Evolutionary conservation across 1,139 yeast species (phyloP).

Genomic region (Candida sp.): DNA sequence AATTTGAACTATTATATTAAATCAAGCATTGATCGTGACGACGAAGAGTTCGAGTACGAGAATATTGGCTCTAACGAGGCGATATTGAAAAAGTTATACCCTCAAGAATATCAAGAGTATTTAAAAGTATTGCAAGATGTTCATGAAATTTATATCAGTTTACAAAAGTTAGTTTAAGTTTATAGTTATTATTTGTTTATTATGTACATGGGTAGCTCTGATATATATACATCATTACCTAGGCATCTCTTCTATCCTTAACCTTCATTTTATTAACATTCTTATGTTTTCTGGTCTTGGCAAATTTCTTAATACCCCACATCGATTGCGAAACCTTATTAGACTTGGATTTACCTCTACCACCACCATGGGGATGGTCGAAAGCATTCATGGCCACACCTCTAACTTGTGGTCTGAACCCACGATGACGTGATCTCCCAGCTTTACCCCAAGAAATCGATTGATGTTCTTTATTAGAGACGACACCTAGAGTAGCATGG

Average conservation of each 20-base stretch:
- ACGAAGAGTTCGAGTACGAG: background rate
- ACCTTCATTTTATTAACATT: constrained; percentile 80
- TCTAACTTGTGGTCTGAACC: constrained; percentile 93
- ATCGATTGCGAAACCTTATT: constrained; percentile 92
- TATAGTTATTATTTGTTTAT: background rate
- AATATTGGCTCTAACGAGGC: background rate
- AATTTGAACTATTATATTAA: background rate
- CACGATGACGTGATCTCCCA: constrained; percentile 90
- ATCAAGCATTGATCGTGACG: background rate
- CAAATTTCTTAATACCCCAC: constrained; percentile 97
- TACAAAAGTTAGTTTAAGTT: background rate
- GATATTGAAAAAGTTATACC: background rate
- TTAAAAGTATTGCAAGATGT: background rate
- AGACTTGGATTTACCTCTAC: constrained; percentile 98
- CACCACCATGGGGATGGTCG: constrained; percentile 99
- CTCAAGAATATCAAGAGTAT: background rate
- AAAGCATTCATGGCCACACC: constrained; percentile 98
- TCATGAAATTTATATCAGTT: background rate
- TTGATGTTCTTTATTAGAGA: constrained; percentile 93
- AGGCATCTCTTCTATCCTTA: constrained; percentile 70
- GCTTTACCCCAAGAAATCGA: constrained; percentile 94
- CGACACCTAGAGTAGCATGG: constrained; percentile 93
- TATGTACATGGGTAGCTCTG: constrained; percentile 2
- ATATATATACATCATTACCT: constrained; percentile 2
- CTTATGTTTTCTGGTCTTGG: constrained; percentile 91